A percentile compares a stretch with the other conserved stretches of the same genome.
These are phyloP conservation scores for Kwoniella sp. DNA, from an alignment of 768 basidiomycete genomes.

Conservation along the genomic window DNA sequence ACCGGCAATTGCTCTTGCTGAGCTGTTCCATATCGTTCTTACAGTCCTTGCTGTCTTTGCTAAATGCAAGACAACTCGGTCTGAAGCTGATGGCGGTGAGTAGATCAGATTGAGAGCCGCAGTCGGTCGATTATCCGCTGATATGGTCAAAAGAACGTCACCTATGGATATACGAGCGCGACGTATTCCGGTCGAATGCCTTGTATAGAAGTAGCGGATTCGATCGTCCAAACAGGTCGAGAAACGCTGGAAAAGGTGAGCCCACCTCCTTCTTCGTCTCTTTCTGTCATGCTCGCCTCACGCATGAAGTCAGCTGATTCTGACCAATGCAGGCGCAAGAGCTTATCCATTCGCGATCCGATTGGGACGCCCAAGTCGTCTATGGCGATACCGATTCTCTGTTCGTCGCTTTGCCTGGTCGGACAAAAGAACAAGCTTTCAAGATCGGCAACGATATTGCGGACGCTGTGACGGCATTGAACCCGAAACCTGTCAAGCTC, in stretches of 20 bases:
- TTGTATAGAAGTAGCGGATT: conserved; percentile 95
- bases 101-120: conserved; percentile 8
- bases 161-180: conserved; percentile 94
- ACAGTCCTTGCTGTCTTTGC: conserved; percentile 71
- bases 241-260: conserved; percentile 90
- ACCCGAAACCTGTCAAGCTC: conserved; percentile 88
- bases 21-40: conserved; percentile 5
- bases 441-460: conserved; percentile 90
- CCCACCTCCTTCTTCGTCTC: not conserved
- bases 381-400: conserved; percentile 98
- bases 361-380: conserved; percentile 90
- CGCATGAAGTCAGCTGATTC: not conserved
- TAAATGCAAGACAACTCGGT: conserved; percentile 88
- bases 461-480: conserved; percentile 77
- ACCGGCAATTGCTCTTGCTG: too few relatives aligned
- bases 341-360: conserved; percentile 70
- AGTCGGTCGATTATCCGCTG: not conserved
- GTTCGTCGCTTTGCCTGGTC: conserved; percentile 87
- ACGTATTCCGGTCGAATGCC: conserved; percentile 97
- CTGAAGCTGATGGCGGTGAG: conserved; percentile 87
- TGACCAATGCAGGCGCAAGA: conserved; percentile 69
- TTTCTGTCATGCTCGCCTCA: not conserved
- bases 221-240: conserved; percentile 93
- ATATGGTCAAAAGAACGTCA: conserved; percentile 58
- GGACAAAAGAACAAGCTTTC: conserved; percentile 91